Evolutionary conservation across 2,329 filamentous ascomycete genomes (phyloP).

Genomic region (Xylariomycetidae sp.): DNA sequence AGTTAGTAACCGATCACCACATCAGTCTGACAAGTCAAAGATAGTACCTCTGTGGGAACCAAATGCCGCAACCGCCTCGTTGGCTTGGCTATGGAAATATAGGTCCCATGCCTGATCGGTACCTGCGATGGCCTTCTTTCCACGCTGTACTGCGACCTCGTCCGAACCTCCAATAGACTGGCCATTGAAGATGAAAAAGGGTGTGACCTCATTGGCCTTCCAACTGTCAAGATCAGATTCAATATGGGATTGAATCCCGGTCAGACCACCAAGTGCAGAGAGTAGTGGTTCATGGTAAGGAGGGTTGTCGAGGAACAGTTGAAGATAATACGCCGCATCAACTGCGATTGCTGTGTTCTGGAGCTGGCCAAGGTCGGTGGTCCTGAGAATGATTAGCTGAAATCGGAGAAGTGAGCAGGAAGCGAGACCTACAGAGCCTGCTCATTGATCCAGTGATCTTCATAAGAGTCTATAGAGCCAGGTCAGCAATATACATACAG

Average conservation of each 20-base stretch:
- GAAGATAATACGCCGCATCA: conserved; percentile 85
- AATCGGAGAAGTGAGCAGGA: not conserved
- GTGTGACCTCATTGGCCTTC: conserved; percentile 64
- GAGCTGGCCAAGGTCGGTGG: conserved; percentile 63
- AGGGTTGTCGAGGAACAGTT: conserved; percentile 66
- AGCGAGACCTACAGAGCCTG: conserved; percentile 24
- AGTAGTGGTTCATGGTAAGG: conserved; percentile 81
- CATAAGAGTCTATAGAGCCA: conserved; percentile 27
- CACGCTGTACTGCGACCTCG: conserved; percentile 60
- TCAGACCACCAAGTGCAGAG: conserved; percentile 82
- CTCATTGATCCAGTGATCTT: conserved; percentile 37
- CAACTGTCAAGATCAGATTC: conserved; percentile 71
- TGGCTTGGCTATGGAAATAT: conserved; percentile 76
- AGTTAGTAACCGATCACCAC: conserved; percentile 13
- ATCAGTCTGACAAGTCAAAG: too few species aligned
- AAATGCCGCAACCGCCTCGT: conserved; percentile 80
- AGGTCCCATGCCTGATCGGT: conserved; percentile 80
- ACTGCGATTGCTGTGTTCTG: conserved; percentile 74
- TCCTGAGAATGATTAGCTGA: conserved; percentile 32
- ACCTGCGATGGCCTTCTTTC: conserved; percentile 61
- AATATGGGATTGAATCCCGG: conserved; percentile 72
- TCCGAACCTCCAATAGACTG: conserved; percentile 75
- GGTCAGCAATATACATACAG: too few species aligned
- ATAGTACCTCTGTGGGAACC: conserved; percentile 65
- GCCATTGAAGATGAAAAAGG: conserved; percentile 89